Base-by-base conservation (phyloP, 768 basidiomycete species). In the Leccinum longicurvipes region DNA sequence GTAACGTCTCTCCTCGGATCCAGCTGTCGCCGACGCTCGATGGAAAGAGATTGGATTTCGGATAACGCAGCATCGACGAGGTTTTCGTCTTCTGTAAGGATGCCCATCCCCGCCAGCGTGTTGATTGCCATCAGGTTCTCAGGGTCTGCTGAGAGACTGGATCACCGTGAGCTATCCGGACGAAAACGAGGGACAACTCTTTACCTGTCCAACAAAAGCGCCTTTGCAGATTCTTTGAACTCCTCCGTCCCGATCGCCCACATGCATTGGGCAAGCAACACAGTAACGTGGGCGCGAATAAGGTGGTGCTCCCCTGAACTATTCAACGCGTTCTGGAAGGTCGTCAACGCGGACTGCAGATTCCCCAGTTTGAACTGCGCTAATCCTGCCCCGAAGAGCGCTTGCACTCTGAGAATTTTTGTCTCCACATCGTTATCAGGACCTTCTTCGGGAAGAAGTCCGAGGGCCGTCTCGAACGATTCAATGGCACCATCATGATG, bases 61-160 rank as follows among this genome's bases (percentile, higher is more conserved):
- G 89, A 86, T 12, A 95, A 73, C 0, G 93, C 89, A 1, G 93
- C 94, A 67, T 95, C 91, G 24, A 94, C 79, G 19, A 97, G 79
- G 32, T 79, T 80, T 31, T 88, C 85, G 63, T 96, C 93, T 31
- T 79, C 77, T 3, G 87, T 87, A 51, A 94, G 72, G 53, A 93
- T 84, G 11, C 91, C 93, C 83, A 97, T 93, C n/a, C 89, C 89
- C 1, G 90, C 89, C 1, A 98, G 80, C 0, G 86, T 81, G 46
- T 87, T 90, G 68, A 96, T 89, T 1, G 91, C 92, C 52, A 81
- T 77, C 49, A 93, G 67, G 64, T 94, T 91, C 58, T 87, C 87
- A 0, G 87, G 80, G 66, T 96, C 90, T 24, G 78, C 71, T 0
- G 86, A 78, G 60, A 97, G 87, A 63, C 94, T 96, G 61, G 19